A percentile compares a stretch with the other conserved stretches of the same genome.
Conservation (phyloP, 2,329 filamentous ascomycete species). For the Salinomyces thailandicus region DNA sequence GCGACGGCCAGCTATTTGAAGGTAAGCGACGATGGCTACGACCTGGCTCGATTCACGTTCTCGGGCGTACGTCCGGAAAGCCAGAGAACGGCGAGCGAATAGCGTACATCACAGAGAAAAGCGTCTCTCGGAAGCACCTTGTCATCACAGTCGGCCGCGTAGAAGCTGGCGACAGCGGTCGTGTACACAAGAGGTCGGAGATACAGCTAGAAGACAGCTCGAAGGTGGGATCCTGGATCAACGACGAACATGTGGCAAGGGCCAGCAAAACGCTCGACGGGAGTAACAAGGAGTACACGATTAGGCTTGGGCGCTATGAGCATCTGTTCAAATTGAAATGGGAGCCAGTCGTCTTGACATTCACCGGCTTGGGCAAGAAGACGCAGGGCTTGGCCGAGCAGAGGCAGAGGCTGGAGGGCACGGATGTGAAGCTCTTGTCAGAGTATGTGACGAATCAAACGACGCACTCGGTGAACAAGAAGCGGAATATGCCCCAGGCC, state of each 20-base stretch:
- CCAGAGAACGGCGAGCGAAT: constrained; percentile 30
- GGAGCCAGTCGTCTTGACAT: constrained; percentile 70
- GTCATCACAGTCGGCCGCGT: constrained; percentile 62
- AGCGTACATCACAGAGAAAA: constrained; percentile 64
- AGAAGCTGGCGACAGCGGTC: constrained; percentile 49
- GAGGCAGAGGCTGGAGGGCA: constrained; percentile 58
- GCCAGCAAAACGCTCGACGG: constrained; percentile 48
- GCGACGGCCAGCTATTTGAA: constrained; percentile 44
- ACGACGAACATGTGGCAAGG: constrained; percentile 57
- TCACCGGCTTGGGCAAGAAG: constrained; percentile 59
- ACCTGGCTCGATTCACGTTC: constrained; percentile 18
- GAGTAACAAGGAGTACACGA: constrained; percentile 43
- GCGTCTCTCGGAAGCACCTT: constrained; percentile 81
- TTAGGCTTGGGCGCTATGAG: constrained; percentile 63
- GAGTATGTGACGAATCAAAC: constrained; percentile 62
- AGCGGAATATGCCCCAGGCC: constrained; percentile 79
- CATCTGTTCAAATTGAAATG: constrained; percentile 47
- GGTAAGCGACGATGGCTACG: constrained; percentile 29
- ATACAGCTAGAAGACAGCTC: constrained; percentile 73
- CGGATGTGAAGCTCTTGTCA: constrained; percentile 78
- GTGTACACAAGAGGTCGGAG: constrained; percentile 52
- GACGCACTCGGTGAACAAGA: constrained; percentile 80
- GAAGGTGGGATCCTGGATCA: constrained; percentile 71
- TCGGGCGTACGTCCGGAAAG: constrained; percentile 60
- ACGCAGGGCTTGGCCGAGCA: constrained; percentile 43